These are phyloP conservation scores for Neonectria coccinea DNA, from an alignment of 2,329 filamentous ascomycete genomes.

Conservation along the genomic window DNA sequence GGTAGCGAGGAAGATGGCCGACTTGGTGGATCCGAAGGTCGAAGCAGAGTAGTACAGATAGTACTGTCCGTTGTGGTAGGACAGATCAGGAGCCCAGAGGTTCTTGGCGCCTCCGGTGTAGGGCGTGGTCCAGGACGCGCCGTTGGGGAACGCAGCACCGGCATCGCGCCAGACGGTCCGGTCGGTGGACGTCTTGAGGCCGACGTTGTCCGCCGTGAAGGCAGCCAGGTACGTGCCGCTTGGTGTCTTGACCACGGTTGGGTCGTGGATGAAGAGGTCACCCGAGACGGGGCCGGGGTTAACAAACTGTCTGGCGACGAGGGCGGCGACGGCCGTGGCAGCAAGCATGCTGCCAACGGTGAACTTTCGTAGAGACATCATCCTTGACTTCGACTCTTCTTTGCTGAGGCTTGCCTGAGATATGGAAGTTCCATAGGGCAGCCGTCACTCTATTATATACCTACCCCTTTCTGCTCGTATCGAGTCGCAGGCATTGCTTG, in stretches of 20 bases:
- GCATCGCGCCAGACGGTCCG: conserved; percentile 48
- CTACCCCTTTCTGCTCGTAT: no score
- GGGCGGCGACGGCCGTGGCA: conserved; percentile 2
- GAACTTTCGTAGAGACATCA: no score
- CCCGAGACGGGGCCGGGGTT: conserved; percentile 15
- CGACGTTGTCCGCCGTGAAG: conserved; percentile 44
- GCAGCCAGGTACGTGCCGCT: conserved; percentile 46
- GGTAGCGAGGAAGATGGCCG: conserved; percentile 49
- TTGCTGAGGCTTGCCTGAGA: no score
- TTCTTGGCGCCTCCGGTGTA: conserved; percentile 48
- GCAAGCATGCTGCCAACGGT: conserved; percentile 14
- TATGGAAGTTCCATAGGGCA: no score
- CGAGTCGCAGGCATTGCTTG: no score
- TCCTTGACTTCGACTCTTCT: no score
- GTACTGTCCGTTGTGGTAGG: conserved; percentile 49
- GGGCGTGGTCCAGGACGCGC: conserved; percentile 47
- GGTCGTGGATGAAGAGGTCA: conserved; percentile 11
- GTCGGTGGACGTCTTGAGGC: conserved; percentile 49
- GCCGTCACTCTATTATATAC: no score
- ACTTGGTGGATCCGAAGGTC: conserved; percentile 43
- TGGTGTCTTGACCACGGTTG: conserved; percentile 38
- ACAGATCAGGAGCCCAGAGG: conserved; percentile 67
- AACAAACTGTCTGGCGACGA: conserved; percentile 1
- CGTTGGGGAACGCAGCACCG: conserved; percentile 47
- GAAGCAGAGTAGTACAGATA: conserved; percentile 51